Evolutionary conservation across 2,329 filamentous ascomycete genomes (phyloP).

Genomic region (Trichoderma simmonsii): DNA sequence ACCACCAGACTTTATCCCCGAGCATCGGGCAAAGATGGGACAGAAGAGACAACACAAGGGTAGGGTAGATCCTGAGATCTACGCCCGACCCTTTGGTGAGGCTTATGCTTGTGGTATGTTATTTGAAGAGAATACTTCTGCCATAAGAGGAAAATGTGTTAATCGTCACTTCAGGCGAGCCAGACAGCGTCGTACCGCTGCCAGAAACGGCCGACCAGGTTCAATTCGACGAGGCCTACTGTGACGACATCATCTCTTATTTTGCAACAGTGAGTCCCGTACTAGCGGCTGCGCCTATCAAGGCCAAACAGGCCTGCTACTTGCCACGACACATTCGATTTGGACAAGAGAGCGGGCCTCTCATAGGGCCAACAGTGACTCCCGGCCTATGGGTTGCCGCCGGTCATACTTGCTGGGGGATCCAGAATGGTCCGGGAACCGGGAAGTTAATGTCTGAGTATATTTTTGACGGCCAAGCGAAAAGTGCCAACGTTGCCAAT

Average conservation of each 20-base stretch:
- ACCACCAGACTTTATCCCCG: slow-evolving; percentile 59
- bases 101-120: slow-evolving; percentile 87
- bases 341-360: slow-evolving; percentile 62
- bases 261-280: slow-evolving; percentile 63
- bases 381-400: slow-evolving; percentile 77
- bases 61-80: slow-evolving; percentile 84
- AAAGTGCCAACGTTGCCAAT: slow-evolving; percentile 62
- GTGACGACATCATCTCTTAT: slow-evolving; percentile 82
- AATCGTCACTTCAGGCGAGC: slow-evolving; percentile 54
- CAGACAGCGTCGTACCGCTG: slow-evolving; percentile 71
- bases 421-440: slow-evolving; percentile 90
- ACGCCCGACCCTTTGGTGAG: slow-evolving; percentile 82
- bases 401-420: slow-evolving; percentile 97
- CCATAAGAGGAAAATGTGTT: neutral
- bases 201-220: slow-evolving; percentile 75
- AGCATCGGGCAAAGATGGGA: slow-evolving; percentile 45
- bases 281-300: slow-evolving; percentile 65
- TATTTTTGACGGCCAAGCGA: slow-evolving; percentile 68
- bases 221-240: slow-evolving; percentile 68
- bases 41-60: slow-evolving; percentile 55
- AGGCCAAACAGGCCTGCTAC: slow-evolving; percentile 86
- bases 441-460: slow-evolving; percentile 78
- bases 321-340: slow-evolving; percentile 69
- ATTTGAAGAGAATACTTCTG: neutral
- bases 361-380: slow-evolving; percentile 72